Base-by-base conservation (phyloP, 2,329 filamentous ascomycete species). In the Celoporthe dispersa region DNA sequence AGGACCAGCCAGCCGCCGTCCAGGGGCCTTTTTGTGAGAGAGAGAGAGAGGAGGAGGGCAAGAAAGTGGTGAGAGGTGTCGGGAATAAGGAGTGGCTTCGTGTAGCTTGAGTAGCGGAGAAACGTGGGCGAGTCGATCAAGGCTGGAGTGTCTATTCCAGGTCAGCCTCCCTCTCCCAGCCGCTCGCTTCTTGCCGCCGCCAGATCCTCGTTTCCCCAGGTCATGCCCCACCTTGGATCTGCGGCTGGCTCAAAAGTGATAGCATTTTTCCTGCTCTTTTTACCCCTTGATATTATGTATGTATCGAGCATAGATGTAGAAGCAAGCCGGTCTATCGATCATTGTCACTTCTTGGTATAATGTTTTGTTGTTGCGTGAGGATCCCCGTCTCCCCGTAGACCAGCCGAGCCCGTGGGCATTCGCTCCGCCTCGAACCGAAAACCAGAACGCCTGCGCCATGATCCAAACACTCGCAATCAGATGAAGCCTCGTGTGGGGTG, bases 261-360 rank as follows among this genome's bases (percentile, higher is more conserved):
- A 16, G 22, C n/a, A n/a, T n/a, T 44, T 48, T 2, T 48, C 3
- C 11, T 48, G 1, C 11, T 22, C 2, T 9, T 8, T 44, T 4
- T 19, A 44, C 14, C 8, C 4, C 6, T 22, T 48, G 44, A 5
- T 48, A n/a, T 6, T 48, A 48, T 48, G 22, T 9, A 48, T 48
- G 44, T 48, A n/a, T 48, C 8, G n/a, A 48, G 28, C 53, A 31
- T 5, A 16, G n/a, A n/a, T n/a, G n/a, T n/a, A 57, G 5, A 3
- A 16, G 14, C 11, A 14, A 19, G 1, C 14, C 16, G 8, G n/a
- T 33, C 5, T 33, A 5, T 41, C 19, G 14, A 64, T 48, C 44
- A 48, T n/a, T 48, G 22, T n/a, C 44, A 25, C 60, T n/a, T 59
- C 11, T n/a, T 60, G 65, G 68, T 68, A 70, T 61, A 53, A 64